Conservation (phyloP, 1,139 yeast genomes). For the Hyphopichia pseudoburtonii region DNA sequence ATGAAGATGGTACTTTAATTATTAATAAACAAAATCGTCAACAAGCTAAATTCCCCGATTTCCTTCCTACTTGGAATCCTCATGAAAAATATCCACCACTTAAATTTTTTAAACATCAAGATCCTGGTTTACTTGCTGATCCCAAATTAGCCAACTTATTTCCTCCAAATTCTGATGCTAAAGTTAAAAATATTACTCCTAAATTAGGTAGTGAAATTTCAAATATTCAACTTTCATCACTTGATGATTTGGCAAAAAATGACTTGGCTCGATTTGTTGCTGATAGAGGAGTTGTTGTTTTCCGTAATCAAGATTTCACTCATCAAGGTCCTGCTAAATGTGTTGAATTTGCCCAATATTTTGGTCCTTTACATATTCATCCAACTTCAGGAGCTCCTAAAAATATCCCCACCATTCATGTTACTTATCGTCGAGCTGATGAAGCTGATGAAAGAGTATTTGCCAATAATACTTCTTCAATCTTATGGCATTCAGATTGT, state of each 20-base stretch:
- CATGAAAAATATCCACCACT: conserved; percentile 44
- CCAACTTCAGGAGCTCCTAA: conserved; percentile 73
- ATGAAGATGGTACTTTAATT: conserved; percentile 20
- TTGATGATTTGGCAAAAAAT: conserved; percentile 53
- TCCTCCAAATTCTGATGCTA: conserved; percentile 27
- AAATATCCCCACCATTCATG: conserved; percentile 58
- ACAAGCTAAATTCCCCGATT: conserved; percentile 30
- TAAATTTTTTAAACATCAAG: conserved; percentile 48
- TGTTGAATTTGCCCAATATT: conserved; percentile 57
- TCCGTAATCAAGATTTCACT: conserved; percentile 65
- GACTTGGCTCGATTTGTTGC: conserved; percentile 67
- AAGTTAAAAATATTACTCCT: conserved; percentile 51
- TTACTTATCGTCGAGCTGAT: conserved; percentile 57
- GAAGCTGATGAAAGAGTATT: conserved; percentile 32
- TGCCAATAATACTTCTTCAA: conserved; percentile 31
- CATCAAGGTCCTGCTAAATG: conserved; percentile 54
- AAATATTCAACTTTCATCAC: conserved; percentile 58
- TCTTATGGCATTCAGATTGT: conserved; percentile 67
- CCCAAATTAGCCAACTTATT: conserved; percentile 52
- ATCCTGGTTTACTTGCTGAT: conserved; percentile 61
- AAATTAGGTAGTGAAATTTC: conserved; percentile 63
- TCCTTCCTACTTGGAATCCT: conserved; percentile 54
- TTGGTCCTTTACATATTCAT: conserved; percentile 70
- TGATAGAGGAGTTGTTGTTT: conserved; percentile 66
- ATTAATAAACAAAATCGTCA: conserved; percentile 22